Percentiles rank a stretch among this genome's conserved stretches.
Evolutionary conservation across 768 basidiomycete genomes (phyloP).

Genomic region (Tephrocybe sp.): DNA sequence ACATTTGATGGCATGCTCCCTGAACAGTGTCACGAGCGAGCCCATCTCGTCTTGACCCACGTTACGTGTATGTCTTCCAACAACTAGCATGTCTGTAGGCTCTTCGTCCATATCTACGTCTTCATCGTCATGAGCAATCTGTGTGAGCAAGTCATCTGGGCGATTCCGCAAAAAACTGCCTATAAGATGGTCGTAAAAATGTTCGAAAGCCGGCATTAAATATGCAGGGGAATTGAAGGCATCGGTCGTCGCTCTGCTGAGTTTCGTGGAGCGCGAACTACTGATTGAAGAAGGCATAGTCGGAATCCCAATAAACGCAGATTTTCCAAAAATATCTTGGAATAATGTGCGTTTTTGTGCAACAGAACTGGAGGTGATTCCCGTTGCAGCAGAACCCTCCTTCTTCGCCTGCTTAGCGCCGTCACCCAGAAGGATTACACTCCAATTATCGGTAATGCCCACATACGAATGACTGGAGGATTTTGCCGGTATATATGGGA

Average conservation of each 20-base stretch:
- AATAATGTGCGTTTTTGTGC: slow-evolving; percentile 61
- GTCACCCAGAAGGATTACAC: slow-evolving; percentile 70
- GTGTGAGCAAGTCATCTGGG: slow-evolving; percentile 10
- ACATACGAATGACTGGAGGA: slow-evolving; percentile 54
- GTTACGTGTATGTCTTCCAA: slow-evolving; percentile 24
- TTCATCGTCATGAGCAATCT: slow-evolving; percentile 30
- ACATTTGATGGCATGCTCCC: slow-evolving; percentile 45
- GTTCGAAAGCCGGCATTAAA: slow-evolving; percentile 71
- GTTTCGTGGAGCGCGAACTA: slow-evolving; percentile 1
- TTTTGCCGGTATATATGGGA: slow-evolving; percentile 32
- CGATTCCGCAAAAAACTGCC: slow-evolving; percentile 32
- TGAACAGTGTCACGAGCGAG: slow-evolving; percentile 66
- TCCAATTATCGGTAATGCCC: slow-evolving; percentile 69
- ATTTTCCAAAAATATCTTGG: slow-evolving; percentile 87
- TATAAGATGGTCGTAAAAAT: slow-evolving; percentile 63
- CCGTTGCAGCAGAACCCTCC: slow-evolving; percentile 41
- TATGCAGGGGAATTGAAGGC: slow-evolving; percentile 70
- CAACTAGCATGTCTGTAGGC: slow-evolving; percentile 14
- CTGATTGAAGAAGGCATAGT: slow-evolving; percentile 15
- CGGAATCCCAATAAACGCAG: slow-evolving; percentile 52
- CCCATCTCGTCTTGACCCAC: slow-evolving; percentile 59
- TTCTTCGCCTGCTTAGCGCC: slow-evolving; percentile 39
- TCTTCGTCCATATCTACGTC: slow-evolving; percentile 47
- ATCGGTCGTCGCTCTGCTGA: slow-evolving; percentile 6
- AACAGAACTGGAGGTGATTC: slow-evolving; percentile 27